Evolutionary conservation across 495 filamentous ascomycete species (phyloP), one percentile per base, ranked within the genome.

Genomic region (Lentithecium fluviatile): DNA sequence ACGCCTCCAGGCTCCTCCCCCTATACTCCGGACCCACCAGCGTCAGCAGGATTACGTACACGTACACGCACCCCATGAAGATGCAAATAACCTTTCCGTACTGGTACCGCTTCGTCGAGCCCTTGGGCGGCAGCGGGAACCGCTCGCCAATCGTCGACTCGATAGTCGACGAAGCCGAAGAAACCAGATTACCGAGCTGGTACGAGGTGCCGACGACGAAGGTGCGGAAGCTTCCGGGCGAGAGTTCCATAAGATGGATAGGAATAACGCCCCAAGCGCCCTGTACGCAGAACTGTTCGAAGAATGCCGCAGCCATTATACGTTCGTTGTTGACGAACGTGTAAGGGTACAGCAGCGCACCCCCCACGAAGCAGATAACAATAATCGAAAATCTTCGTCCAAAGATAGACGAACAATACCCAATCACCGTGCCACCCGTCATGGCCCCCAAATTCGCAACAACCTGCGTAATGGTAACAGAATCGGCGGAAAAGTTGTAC

Each of bases 41-140:
- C 0, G 88, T 88, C 20, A 95, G 62, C 0, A 94, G 0, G 61
- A 95, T 90, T 7, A 85, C 80, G 69, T 95, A 96, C 6, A 73
- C 86, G 72, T 85, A 95, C n/a, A 95, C 92, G 65, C 89, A 92
- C 2, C 83, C 92, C 88, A 95, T 90, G 71, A 95, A 92, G 66
- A 96, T 94, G 58, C 88, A 90, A 64, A 96, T 92, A 3, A 96
- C 91, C 61, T 88, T 88, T 12, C 92, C 91, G 52, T 96, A 96
- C 48, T 90, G 75, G 70, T 92, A 96, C 25, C 90, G 76, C 36
- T 71, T 62, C 0, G 71, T 71, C 0, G 51, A 63, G 5, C 76
- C 76, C 19, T 72, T 73, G 0, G 79, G 78, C 6, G 85, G 80
- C 2, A 96, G 77, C 0, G 89, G 89, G 74, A 94, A 96, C 4